phyloP scores from a whole-genome alignment of 1,284 basidiomycete genomes.

The Veloboletus limbatus region DNA sequence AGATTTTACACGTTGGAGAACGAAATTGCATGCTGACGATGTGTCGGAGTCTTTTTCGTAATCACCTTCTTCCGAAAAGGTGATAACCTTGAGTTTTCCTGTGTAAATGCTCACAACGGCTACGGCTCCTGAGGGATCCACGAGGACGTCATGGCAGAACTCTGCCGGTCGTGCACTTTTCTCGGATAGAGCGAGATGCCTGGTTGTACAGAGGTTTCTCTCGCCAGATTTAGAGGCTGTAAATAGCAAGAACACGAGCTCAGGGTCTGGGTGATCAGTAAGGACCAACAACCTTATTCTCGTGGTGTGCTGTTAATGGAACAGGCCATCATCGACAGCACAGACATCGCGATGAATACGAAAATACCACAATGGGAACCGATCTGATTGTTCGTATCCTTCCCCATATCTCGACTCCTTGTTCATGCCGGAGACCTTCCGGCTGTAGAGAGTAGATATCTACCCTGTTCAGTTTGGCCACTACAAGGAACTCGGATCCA shows the following conservation, averaged over 20 bases:
- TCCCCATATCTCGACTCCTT: constrained; percentile 62
- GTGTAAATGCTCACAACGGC: constrained; percentile 63
- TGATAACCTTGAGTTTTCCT: constrained; percentile 64
- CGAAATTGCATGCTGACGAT: constrained; percentile 46
- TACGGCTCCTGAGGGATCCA: constrained; percentile 59
- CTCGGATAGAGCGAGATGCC: constrained; percentile 52
- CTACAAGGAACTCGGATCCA: constrained; percentile 58
- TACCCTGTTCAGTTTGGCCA: constrained; percentile 61
- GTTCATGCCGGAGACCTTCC: constrained; percentile 56
- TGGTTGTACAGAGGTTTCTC: constrained; percentile 40
- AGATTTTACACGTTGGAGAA: neutral
- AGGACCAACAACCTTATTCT: constrained; percentile 58
- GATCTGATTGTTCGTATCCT: constrained; percentile 54
- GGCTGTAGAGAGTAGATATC: constrained; percentile 62
- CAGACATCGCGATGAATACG: neutral
- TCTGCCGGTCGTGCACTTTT: constrained; percentile 56
- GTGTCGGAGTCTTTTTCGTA: constrained; percentile 59
- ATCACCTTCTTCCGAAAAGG: constrained; percentile 47
- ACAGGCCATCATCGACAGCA: constrained; percentile 8
- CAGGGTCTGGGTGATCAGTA: constrained; percentile 71
- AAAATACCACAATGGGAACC: constrained; percentile 51
- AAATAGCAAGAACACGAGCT: constrained; percentile 59
- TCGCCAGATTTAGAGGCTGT: constrained; percentile 36
- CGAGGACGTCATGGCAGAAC: constrained; percentile 61
- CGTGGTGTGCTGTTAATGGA: constrained; percentile 38